phyloP scores from a whole-genome alignment of 176 grass and related monocot species.

The Poa pratensis region DNA sequence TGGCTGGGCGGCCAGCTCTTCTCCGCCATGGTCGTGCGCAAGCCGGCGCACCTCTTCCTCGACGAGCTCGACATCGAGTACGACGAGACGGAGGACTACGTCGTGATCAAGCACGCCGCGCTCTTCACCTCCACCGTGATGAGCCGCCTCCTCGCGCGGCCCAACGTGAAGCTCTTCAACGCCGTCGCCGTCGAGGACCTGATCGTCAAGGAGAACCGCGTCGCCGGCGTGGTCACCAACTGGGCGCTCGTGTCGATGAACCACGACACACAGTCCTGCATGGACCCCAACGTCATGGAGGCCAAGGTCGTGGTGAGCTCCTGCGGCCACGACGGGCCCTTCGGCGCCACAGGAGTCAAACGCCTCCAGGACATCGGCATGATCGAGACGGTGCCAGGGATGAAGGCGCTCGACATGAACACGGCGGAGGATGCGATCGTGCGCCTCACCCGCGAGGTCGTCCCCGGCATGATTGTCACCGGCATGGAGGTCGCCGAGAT shows the following conservation, averaged over 20 bases:
- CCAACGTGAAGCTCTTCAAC: conserved; percentile 99
- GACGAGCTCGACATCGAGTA: conserved; percentile 79
- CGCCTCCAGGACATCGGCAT: conserved; percentile 91
- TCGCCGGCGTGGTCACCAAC: conserved; percentile 93
- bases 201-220: conserved; percentile 73
- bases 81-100: conserved; percentile 88
- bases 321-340: conserved; percentile 92
- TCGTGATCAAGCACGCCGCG: conserved; percentile 86
- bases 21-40: conserved; percentile 97
- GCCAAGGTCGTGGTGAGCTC: conserved; percentile 96
- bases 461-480: conserved; percentile 94
- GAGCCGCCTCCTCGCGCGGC: conserved; percentile 73
- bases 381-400: conserved; percentile 84
- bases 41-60: conserved; percentile 89
- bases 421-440: conserved; percentile 92
- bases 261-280: conserved; percentile 97
- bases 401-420: conserved; percentile 96
- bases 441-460: conserved; percentile 79
- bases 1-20: conserved; percentile 98
- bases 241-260: conserved; percentile 96
- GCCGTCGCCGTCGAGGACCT: conserved; percentile 94
- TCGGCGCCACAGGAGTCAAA: conserved; percentile 90
- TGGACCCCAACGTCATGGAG: conserved; percentile 99
- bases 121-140: conserved; percentile 97
- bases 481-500: conserved; percentile 99